These are phyloP conservation scores for Paramecium biaurelia DNA, from an alignment of 73 alveolate genomes.

Conservation along the genomic window DNA sequence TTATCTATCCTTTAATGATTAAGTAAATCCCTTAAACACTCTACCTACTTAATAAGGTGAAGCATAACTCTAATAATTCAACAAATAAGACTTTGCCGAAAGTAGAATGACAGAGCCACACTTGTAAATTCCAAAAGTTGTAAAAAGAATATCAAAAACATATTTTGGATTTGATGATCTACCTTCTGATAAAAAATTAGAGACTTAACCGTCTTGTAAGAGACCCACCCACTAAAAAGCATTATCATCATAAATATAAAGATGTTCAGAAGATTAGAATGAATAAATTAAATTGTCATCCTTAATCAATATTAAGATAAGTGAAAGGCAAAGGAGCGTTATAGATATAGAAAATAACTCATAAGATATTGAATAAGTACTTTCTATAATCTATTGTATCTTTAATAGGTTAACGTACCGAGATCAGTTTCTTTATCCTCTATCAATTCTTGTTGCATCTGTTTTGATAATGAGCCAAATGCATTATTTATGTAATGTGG, in stretches of 20 bases:
- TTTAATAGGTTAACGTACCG: not conserved
- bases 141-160: not conserved
- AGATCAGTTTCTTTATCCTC: not conserved
- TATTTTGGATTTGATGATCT: not conserved
- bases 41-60: not conserved
- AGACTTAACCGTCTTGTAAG: not conserved
- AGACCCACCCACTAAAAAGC: not conserved
- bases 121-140: not conserved
- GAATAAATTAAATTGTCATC: not conserved
- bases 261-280: not conserved
- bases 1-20: not conserved
- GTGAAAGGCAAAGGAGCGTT: not conserved
- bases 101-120: not conserved
- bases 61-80: not conserved
- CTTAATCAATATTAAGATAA: not conserved
- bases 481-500: conserved; percentile 64
- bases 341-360: not conserved
- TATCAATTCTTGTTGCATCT: not conserved
- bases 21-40: not conserved
- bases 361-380: not conserved
- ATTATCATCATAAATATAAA: not conserved
- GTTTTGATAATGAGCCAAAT: conserved; percentile 52
- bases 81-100: not conserved
- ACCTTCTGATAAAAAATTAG: not conserved
- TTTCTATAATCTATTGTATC: not conserved